Conservation (phyloP, 306 rosid species). For the Fragaria nilgerrensis region DNA sequence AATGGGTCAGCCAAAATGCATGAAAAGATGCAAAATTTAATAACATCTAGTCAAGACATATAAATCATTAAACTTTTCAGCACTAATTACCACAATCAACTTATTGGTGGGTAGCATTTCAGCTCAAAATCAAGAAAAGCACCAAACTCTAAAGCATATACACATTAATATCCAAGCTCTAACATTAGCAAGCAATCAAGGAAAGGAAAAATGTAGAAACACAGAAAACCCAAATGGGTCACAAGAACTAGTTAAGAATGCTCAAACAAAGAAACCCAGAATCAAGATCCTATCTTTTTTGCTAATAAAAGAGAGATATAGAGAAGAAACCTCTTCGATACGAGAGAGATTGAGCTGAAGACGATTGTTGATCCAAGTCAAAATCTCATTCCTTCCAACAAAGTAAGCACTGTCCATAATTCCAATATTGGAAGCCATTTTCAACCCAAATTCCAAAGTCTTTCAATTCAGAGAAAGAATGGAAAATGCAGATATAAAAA, state of each 20-base stretch:
- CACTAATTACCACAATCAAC: neutral
- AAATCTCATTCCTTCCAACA: constrained; percentile 93
- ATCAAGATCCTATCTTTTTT: constrained; percentile 18
- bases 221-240: neutral
- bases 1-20: constrained; percentile 3
- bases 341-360: constrained; percentile 90
- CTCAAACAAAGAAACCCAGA: constrained; percentile 10
- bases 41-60: neutral
- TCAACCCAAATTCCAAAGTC: constrained; percentile 24
- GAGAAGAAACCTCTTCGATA: constrained; percentile 66
- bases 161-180: neutral
- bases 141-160: neutral
- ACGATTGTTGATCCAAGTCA: constrained; percentile 83
- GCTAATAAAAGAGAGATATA: neutral
- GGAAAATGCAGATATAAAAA: neutral
- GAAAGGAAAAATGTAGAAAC: neutral
- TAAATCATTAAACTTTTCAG: constrained; percentile 7
- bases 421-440: constrained; percentile 86
- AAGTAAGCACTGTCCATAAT: constrained; percentile 95
- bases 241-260: neutral
- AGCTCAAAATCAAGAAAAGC: neutral
- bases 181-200: neutral
- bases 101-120: neutral
- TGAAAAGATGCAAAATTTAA: neutral
- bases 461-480: neutral